Percentiles rank a stretch among this genome's conserved stretches.
Conservation (phyloP, 139 green algal genomes). For the Chlamydomonas sp. region DNA sequence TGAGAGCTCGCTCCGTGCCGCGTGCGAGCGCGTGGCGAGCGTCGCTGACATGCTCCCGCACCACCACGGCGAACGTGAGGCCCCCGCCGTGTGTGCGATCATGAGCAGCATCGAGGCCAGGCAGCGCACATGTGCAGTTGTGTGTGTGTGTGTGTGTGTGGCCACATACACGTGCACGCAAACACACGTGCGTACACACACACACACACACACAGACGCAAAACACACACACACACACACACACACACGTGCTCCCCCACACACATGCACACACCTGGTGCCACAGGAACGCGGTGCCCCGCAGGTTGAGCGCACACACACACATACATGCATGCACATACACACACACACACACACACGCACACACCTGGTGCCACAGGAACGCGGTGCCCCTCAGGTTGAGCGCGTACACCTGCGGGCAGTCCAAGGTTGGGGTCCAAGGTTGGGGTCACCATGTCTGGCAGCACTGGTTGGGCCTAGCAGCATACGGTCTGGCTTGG, state of each 20-base stretch:
- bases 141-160: no score
- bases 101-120: slow-evolving; percentile 88
- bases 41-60: no score
- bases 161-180: neutral
- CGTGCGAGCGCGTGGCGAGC: no score
- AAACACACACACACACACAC: no score
- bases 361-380: slow-evolving; percentile 83
- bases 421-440: no score
- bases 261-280: slow-evolving; percentile 61
- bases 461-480: no score
- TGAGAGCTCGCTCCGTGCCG: no score
- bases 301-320: slow-evolving; percentile 45
- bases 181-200: neutral
- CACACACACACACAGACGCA: no score
- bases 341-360: neutral
- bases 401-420: slow-evolving; percentile 44
- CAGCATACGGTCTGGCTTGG: no score
- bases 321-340: neutral
- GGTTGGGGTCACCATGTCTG: neutral
- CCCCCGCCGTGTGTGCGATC: no score
- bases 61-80: no score
- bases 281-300: slow-evolving; percentile 74
- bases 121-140: slow-evolving; percentile 71
- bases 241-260: neutral
- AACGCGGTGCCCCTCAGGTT: slow-evolving; percentile 66